Evolutionary conservation across 2,329 filamentous ascomycete genomes (phyloP), one percentile per base, ranked within the genome.

Genomic region (Fusarium annulatum): DNA sequence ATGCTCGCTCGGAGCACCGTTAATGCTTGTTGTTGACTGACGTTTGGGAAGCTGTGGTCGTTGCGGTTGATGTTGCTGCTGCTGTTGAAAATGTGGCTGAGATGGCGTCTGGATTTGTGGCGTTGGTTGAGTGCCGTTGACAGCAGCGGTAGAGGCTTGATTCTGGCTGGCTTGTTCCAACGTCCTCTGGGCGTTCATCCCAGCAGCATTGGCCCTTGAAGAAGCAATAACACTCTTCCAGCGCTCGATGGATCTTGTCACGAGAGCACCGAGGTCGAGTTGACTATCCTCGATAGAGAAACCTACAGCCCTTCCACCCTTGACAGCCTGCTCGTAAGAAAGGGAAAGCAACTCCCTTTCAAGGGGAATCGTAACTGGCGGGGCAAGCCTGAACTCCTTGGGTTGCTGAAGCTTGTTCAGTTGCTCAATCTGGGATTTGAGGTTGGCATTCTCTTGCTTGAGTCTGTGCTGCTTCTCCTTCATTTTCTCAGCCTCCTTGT

Each of bases 141-240:
- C 69, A 60, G 73, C 70, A 76, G 73, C n/a, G 26, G 36, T 63
- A 58, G 77, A 64, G 33, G 71, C 52, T 63, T 75, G 67, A 36
- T 74, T 66, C 61, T 75, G 67, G 38, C 75, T 66, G 48, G 79
- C 34, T 56, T 84, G 82, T 23, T 86, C 85, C 18, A 91, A 79
- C 5, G 86, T 74, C 49, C 83, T 84, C 72, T 91, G 89, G 6
- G 84, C 83, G 55, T 81, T 81, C 81, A 90, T 84, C 23, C 88
- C 87, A 21, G 71, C 72, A n/a, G 76, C 76, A 7, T 81, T 79
- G 9, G 81, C 82, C 45, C 88, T 84, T 5, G 85, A 83, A 10
- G 88, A 85, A n/a, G 85, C 82, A 18, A 92, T 87, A 21, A 91
- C 88, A 9, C 82, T 84, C 80, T 90, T 92, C 90, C 90, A 92